Evolutionary conservation across 2,329 filamentous ascomycete species (phyloP).

Genomic region (Monosporascus sp.): DNA sequence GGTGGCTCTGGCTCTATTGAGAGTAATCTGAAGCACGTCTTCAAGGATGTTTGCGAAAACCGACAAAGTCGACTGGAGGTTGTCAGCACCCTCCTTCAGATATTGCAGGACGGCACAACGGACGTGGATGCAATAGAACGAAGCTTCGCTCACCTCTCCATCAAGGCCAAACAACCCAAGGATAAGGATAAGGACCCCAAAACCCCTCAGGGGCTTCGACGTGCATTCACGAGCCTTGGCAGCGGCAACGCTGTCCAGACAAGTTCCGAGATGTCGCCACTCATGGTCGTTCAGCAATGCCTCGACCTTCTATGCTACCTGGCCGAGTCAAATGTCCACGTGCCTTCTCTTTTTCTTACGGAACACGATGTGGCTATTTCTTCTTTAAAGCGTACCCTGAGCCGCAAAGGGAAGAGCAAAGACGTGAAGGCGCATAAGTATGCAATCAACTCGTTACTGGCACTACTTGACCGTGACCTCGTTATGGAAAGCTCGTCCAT

Average conservation of each 20-base stretch:
- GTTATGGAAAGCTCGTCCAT: conserved; percentile 96
- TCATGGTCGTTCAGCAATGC: conserved; percentile 95
- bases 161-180: conserved; percentile 78
- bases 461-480: conserved; percentile 83
- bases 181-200: conserved; percentile 63
- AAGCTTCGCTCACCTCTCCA: conserved; percentile 87
- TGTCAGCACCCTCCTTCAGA: conserved; percentile 84
- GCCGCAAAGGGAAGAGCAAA: conserved; percentile 82
- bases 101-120: conserved; percentile 90
- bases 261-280: conserved; percentile 83
- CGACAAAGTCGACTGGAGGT: conserved; percentile 94
- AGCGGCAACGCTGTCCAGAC: conserved; percentile 43
- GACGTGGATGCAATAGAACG: conserved; percentile 92
- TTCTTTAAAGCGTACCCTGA: conserved; percentile 69
- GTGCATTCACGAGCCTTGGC: conserved; percentile 59
- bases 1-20: conserved; percentile 83
- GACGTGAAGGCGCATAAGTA: conserved; percentile 81
- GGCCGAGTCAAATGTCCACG: conserved; percentile 77
- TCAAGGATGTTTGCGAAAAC: conserved; percentile 91
- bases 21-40: conserved; percentile 76
- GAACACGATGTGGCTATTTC: conserved; percentile 77
- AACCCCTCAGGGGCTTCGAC: conserved; percentile 76
- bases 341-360: conserved; percentile 86
- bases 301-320: conserved; percentile 79
- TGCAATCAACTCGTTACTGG: conserved; percentile 85